Evolutionary conservation across 805 yeast genomes (phyloP), one percentile per base, ranked within the genome.

Genomic region (Myxozyma sirexii): DNA sequence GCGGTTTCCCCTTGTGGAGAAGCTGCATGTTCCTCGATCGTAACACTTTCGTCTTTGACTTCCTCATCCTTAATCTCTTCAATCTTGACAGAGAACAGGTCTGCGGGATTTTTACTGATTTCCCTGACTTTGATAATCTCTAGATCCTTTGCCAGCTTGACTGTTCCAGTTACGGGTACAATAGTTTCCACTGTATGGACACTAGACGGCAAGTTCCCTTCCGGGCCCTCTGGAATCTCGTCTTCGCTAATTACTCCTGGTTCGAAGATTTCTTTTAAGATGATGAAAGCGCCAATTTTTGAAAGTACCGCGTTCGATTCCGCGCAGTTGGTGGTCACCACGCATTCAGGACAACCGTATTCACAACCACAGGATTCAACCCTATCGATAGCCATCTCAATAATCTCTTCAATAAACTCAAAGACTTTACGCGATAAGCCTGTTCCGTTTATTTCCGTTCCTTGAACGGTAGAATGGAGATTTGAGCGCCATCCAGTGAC

Each of bases 251-350:
- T 19, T 21, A 23, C 42, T 3, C 52, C 43, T 2, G 52, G 52
- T 31, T 23, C 23, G 19, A 48, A 31, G 4, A 94, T 77, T 15
- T 77, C 69, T 15, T 86, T 84, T 15, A 92, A 68, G 5, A 93
- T 83, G 1, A 93, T 78, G 13, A 82, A 74, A 0, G 97, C 90
- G 0, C 94, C 98, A 12, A 88, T 86, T 68, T 93, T 94, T 0
- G 97, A 90, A 63, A 93, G 75, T 5, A 94, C 98, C 55, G 87
- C 75, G 69, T 87, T 84, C 65, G 82, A 81, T 72, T 94, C 99
- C 57, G 84, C 83, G 74, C 99, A 94, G 54, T 82, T 83, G 0
- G 88, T 76, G 0, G 89, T 87, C 1, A 94, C 88, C n/a, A 91
- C 87, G 76, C 99, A 94, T 47, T 84, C 82, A 0, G 96, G 96